Percentiles rank a stretch among this genome's conserved stretches.
These are phyloP conservation scores for Wilcoxina mikolae DNA, from an alignment of 495 filamentous ascomycete species.

Conservation along the genomic window DNA sequence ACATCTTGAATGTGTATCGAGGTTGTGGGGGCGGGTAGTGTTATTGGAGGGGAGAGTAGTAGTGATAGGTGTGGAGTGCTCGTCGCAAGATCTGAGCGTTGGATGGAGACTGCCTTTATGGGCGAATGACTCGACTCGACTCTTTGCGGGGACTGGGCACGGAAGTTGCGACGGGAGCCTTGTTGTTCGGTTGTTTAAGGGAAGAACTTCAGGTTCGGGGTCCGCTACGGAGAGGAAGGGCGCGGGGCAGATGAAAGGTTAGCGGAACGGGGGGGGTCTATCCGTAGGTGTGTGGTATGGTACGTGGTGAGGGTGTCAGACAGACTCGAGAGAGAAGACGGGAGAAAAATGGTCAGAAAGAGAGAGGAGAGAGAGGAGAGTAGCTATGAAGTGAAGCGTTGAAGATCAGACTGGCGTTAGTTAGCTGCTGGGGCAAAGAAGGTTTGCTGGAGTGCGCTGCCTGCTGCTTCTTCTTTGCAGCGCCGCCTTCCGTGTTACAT, in stretches of 20 bases:
- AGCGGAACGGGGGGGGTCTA: too few species aligned
- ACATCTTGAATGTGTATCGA: slow-evolving; percentile 14
- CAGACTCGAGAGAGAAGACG: neutral
- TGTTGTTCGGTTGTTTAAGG: too few species aligned
- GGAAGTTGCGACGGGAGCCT: too few species aligned
- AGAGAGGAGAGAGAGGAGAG: neutral
- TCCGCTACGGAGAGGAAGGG: too few species aligned
- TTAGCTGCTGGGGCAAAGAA: neutral
- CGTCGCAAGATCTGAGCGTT: neutral
- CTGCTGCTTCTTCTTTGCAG: neutral
- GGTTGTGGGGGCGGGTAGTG: neutral
- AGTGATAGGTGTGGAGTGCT: neutral
- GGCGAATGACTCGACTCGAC: too few species aligned
- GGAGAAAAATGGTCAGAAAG: neutral
- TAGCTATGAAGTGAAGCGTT: neutral
- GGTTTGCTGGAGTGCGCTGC: neutral
- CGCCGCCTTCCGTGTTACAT: slow-evolving; percentile 1
- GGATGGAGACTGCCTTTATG: too few species aligned
- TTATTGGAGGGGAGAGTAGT: neutral
- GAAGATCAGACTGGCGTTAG: too few species aligned
- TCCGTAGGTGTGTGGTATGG: too few species aligned
- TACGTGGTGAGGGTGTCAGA: too few species aligned
- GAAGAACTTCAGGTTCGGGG: too few species aligned
- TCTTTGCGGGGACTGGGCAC: too few species aligned
- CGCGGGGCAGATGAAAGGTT: too few species aligned